Base-by-base conservation (phyloP, 345 rosid species). In the Bruguiera gymnorhiza region DNA sequence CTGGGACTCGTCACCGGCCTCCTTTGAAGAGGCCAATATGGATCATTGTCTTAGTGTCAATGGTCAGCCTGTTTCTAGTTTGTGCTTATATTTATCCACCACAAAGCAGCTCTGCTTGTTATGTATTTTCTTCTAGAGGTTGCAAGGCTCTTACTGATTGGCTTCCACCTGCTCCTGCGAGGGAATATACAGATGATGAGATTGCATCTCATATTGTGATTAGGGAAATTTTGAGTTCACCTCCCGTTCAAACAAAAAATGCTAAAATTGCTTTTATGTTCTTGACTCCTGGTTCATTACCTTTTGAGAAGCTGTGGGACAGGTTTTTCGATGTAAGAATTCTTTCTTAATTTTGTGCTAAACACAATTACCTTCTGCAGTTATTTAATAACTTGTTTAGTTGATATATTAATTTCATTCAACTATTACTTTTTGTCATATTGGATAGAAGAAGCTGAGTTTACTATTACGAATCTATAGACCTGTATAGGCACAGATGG, bases 291-390 rank as follows among this genome's bases (percentile, higher is more conserved):
- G 86, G 95, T 63, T 77, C 90, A 32, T 82, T 94, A 76, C 97
- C 98, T 75, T 92, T 95, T 4, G 99, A 95, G 96, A 83, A 71
- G 86, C 83, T 95, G 19, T 95, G 99, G 98, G 97, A 92, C 55
- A 92, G 73, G 66, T 96, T 96, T 78, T 90, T 96, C 62, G 80
- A 74, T 65, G 99, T 95, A 77, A 73, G 80, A 36, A 63, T 21
- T 68, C 50, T 30, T 56, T 27, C 70, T 24, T 52, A 36, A 20
- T 27, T 52, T 63, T 62, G 20, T 21, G 16, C 15, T 52, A 27
- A 51, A 56, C 24, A 7, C 60, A 21, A 6, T 27, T 21, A 56
- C 18, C 60, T 24, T 21, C 10, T 24, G 26, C 1, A 4, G 31
- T 20, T 27, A 56, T 24, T 56, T 56, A 26, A 15, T 0, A 13